Conservation (phyloP, 2,329 filamentous ascomycete genomes). For the Cytospora chrysosperma region DNA sequence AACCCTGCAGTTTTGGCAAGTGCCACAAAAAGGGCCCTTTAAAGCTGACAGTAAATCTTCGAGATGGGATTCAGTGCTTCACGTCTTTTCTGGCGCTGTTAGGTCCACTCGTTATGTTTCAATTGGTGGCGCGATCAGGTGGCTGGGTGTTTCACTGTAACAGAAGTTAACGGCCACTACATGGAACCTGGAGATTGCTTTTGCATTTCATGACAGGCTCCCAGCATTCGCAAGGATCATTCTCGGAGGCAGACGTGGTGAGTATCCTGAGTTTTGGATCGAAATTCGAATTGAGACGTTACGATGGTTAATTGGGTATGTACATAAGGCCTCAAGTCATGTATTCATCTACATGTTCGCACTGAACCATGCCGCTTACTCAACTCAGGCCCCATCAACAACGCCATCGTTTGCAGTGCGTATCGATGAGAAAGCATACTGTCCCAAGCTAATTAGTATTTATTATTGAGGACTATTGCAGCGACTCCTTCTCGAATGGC, state of each 20-base stretch:
- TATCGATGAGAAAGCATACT: neutral
- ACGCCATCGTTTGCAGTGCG: neutral
- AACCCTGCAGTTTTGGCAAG: neutral
- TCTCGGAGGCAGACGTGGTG: neutral
- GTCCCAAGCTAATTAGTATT: neutral
- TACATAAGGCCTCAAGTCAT: neutral
- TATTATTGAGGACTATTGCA: conserved; percentile 13
- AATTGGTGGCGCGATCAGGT: neutral
- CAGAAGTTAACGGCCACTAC: conserved; percentile 29
- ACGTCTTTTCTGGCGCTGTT: neutral
- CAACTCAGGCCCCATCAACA: neutral
- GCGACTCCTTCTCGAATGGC: conserved; percentile 23
- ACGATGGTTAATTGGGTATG: neutral
- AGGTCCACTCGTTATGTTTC: no score
- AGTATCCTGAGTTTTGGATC: neutral
- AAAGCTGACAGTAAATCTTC: neutral
- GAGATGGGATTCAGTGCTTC: neutral
- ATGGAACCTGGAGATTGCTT: neutral
- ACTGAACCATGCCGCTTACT: neutral
- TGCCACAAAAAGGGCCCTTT: neutral
- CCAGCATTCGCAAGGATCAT: neutral
- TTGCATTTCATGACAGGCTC: neutral
- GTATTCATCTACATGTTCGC: neutral
- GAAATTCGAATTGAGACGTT: neutral
- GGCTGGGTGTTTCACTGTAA: conserved; percentile 29